Evolutionary conservation across 2,329 filamentous ascomycete species (phyloP).

Genomic region (Myriosclerotinia curreyana): DNA sequence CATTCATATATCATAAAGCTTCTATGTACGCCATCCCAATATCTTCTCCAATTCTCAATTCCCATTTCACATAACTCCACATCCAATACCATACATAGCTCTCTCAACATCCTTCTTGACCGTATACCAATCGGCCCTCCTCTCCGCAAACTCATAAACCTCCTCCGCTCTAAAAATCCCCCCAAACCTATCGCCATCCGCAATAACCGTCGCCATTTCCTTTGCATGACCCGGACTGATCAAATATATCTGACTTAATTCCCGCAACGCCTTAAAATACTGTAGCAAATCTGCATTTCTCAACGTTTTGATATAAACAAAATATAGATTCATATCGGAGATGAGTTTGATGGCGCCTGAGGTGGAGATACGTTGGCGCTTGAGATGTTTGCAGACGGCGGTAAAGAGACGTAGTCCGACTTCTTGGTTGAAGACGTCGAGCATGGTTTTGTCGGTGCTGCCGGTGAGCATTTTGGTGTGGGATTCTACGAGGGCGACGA

Average conservation of each 20-base stretch:
- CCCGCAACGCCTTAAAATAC: constrained; percentile 88
- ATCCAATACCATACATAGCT: constrained; percentile 96
- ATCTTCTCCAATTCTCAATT: background rate
- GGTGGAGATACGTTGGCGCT: constrained; percentile 87
- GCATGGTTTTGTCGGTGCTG: constrained; percentile 95
- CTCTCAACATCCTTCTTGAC: constrained; percentile 87
- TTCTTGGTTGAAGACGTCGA: constrained; percentile 98
- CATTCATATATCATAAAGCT: constrained; percentile 2
- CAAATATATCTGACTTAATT: constrained; percentile 92
- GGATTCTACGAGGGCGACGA: constrained; percentile 80
- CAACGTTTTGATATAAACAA: constrained; percentile 76
- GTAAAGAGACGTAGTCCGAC: constrained; percentile 90
- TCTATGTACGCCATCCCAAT: background rate
- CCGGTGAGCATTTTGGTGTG: constrained; percentile 93
- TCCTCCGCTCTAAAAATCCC: constrained; percentile 94
- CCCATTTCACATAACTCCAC: constrained; percentile 48
- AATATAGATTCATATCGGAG: constrained; percentile 94
- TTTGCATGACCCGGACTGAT: constrained; percentile 85
- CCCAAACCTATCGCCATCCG: constrained; percentile 83
- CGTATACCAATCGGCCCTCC: constrained; percentile 91
- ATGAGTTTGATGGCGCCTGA: constrained; percentile 90
- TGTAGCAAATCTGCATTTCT: constrained; percentile 78
- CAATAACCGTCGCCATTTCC: constrained; percentile 92
- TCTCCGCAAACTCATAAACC: constrained; percentile 94
- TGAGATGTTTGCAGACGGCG: constrained; percentile 93